These are phyloP conservation scores for Ustilago xerochloae DNA, from an alignment of 1,284 basidiomycete genomes.

Conservation along the genomic window DNA sequence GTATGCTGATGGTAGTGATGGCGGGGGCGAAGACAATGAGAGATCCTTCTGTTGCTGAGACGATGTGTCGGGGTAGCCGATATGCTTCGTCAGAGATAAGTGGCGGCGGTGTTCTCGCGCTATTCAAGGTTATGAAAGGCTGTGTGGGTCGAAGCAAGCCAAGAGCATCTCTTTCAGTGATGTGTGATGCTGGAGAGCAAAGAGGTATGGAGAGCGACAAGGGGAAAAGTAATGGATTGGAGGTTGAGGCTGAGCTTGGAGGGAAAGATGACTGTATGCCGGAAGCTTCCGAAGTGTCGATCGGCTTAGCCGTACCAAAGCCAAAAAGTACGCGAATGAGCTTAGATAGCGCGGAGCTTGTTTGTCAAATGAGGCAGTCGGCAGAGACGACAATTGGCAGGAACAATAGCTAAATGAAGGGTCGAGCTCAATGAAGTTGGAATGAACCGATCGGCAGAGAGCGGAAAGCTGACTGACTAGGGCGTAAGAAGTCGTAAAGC, in stretches of 20 bases:
- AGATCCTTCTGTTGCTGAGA: too few species aligned
- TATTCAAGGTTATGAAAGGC: too few species aligned
- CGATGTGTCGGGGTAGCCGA: too few species aligned
- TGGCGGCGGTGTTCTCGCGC: too few species aligned
- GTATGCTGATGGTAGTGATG: too few species aligned
- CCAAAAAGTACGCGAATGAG: conserved; percentile 3
- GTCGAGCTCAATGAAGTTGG: conserved; percentile 3
- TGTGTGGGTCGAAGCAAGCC: too few species aligned
- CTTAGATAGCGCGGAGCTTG: conserved; percentile 16
- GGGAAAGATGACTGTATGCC: conserved; percentile 2
- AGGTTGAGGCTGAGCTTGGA: background rate
- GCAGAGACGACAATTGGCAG: background rate
- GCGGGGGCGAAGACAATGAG: too few species aligned
- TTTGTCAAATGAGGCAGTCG: background rate
- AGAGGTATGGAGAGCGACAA: too few species aligned
- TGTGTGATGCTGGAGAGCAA: background rate
- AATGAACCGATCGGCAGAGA: background rate
- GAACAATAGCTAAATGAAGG: too few species aligned
- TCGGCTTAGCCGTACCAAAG: conserved; percentile 5
- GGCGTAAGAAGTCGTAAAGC: background rate
- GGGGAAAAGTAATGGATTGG: background rate
- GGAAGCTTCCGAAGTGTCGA: conserved; percentile 9
- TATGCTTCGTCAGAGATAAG: too few species aligned
- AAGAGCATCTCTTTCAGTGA: too few species aligned
- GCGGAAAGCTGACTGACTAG: background rate